Evolutionary conservation across 2,329 filamentous ascomycete genomes (phyloP).

Genomic region (Harringtonia aguacate): DNA sequence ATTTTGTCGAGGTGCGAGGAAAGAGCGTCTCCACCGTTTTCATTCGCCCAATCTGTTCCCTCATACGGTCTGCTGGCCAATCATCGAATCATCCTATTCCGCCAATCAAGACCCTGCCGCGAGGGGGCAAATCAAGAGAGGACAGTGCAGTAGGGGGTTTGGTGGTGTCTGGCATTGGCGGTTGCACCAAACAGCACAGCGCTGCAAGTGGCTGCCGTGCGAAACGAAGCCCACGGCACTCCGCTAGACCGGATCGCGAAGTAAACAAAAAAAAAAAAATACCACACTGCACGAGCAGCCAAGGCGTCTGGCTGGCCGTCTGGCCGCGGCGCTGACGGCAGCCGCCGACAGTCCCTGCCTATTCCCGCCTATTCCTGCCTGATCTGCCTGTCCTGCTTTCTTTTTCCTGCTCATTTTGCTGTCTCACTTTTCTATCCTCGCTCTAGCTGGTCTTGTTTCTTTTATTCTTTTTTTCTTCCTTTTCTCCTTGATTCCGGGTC

Average conservation of each 20-base stretch:
- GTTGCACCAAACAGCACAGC: slow-evolving; percentile 1
- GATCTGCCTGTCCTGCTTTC: not conserved
- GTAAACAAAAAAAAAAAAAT: slow-evolving; percentile 13
- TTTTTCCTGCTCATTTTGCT: not conserved
- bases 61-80: slow-evolving; percentile 1
- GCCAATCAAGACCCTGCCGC: slow-evolving; percentile 17
- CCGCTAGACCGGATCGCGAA: slow-evolving; percentile 8
- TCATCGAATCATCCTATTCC: slow-evolving; percentile 7
- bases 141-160: not conserved
- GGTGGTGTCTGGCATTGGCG: not conserved
- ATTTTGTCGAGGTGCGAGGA: not conserved
- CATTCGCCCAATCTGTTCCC: slow-evolving; percentile 13
- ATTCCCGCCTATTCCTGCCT: not conserved
- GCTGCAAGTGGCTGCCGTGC: not conserved
- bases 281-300: too few relatives aligned
- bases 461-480: not conserved
- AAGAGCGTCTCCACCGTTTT: slow-evolving; percentile 18
- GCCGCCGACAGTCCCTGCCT: not conserved
- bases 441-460: not conserved
- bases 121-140: slow-evolving; percentile 9
- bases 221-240: not conserved
- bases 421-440: not conserved
- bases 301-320: not conserved
- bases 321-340: not conserved
- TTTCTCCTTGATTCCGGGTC: not conserved